A percentile compares a stretch with the other conserved stretches of the same genome.
These are phyloP conservation scores for Kingdonia uniflora DNA, from an alignment of 164 flowering plant genomes.

Conservation along the genomic window DNA sequence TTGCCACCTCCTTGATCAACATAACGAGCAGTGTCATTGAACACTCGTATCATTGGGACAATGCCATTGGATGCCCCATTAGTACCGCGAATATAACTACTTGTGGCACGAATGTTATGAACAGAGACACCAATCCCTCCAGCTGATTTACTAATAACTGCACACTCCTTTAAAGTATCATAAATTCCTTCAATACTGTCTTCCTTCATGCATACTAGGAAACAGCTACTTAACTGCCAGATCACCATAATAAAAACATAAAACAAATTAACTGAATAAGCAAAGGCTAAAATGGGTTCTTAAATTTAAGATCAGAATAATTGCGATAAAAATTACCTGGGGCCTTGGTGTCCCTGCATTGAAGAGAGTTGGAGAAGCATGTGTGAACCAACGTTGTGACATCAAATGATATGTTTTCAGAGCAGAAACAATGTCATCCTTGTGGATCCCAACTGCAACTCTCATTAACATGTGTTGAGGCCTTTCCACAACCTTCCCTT, in stretches of 20 bases:
- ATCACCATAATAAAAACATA: conserved; percentile 1
- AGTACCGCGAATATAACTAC: conserved; percentile 97
- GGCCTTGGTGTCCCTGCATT: conserved; percentile 98
- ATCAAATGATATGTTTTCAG: conserved; percentile 85
- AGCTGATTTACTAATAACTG: conserved; percentile 97
- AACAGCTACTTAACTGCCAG: conserved; percentile 92
- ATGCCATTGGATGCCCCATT: conserved; percentile 99
- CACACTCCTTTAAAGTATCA: conserved; percentile 95
- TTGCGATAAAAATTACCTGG: conserved; percentile 41
- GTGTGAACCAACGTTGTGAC: conserved; percentile 99
- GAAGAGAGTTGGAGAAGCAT: conserved; percentile 98
- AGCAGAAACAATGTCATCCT: conserved; percentile 86
- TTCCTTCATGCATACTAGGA: conserved; percentile 92
- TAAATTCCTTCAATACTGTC: conserved; percentile 98
- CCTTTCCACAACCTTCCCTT: conserved; percentile 91
- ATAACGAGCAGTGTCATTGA: conserved; percentile 98
- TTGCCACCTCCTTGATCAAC: conserved; percentile 99
- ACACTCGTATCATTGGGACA: conserved; percentile 92
- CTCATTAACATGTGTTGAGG: conserved; percentile 99
- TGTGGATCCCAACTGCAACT: conserved; percentile 97
- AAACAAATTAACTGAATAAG: background rate
- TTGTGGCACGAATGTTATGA: conserved; percentile 91
- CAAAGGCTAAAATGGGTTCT: background rate
- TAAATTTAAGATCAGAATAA: background rate
- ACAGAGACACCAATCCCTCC: conserved; percentile 98